A percentile compares a stretch with the other conserved stretches of the same genome.
phyloP scores from a whole-genome alignment of 2,329 filamentous ascomycete species.

The Penicillium sp. region DNA sequence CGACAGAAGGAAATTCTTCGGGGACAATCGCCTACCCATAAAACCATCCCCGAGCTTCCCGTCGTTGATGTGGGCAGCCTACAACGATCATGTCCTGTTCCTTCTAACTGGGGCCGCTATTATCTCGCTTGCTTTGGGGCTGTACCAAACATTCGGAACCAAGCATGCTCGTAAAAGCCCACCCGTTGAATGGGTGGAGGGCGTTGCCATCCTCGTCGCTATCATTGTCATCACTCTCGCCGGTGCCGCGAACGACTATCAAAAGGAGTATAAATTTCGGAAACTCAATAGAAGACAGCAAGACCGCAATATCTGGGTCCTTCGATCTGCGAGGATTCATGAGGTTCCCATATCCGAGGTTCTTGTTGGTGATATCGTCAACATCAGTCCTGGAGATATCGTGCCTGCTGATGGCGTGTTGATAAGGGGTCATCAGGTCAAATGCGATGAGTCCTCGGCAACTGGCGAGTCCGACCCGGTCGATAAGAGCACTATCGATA shows the following conservation, averaged over 20 bases:
- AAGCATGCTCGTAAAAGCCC: conserved; percentile 21
- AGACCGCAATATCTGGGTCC: conserved; percentile 63
- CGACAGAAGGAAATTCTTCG: conserved; percentile 62
- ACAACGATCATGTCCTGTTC: conserved; percentile 74
- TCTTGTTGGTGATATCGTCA: conserved; percentile 35
- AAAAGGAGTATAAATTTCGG: conserved; percentile 69
- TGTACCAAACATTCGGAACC: conserved; percentile 50
- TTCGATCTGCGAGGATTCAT: conserved; percentile 62
- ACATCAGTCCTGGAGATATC: conserved; percentile 57
- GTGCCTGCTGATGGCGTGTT: conserved; percentile 63
- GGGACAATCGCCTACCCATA: conserved; percentile 62
- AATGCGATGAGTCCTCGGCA: conserved; percentile 21
- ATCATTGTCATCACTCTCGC: conserved; percentile 68
- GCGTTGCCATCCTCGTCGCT: conserved; percentile 67
- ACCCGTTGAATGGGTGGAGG: conserved; percentile 68
- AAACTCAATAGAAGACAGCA: conserved; percentile 63
- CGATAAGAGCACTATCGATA: conserved; percentile 6
- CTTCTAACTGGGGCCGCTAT: conserved; percentile 65
- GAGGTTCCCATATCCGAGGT: conserved; percentile 50
- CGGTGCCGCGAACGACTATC: conserved; percentile 69
- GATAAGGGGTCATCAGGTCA: conserved; percentile 53
- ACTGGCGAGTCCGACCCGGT: conserved; percentile 18
- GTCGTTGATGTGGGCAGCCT: conserved; percentile 69
- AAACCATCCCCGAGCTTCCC: conserved; percentile 65
- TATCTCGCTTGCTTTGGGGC: conserved; percentile 68